Base-by-base conservation (phyloP, 2,329 filamentous ascomycete species). In the Bipolaris victoriae region DNA sequence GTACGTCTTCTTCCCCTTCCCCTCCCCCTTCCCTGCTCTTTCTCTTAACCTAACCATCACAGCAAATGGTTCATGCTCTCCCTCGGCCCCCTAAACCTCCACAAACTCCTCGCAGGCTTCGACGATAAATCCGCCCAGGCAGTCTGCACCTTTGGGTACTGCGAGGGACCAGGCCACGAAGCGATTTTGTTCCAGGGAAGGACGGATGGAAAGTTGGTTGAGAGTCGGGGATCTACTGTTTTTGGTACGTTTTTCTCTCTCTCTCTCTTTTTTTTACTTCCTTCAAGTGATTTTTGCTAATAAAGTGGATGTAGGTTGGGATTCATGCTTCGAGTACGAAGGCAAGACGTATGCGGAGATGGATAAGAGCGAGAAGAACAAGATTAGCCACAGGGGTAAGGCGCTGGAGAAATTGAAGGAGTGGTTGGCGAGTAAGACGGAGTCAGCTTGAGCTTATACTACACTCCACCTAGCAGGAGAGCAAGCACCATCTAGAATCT, bases 81-180 rank as follows among this genome's bases (percentile, higher is more conserved):
- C 29, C 83, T 97, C 56, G 95, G 95, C 54, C 91, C 92, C 64
- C 81, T 89, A 47, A 90, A 95, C 13, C 83, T 99, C 57, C 96
- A 97, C 79, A 95, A 94, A 74, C 85, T 99, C 62, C 87, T 99
- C 39, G 88, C 88, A 50, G 92, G 89, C 6, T 97, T 97, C 75
- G 83, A 90, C 26, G 91, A 99, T 79, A 97, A 97, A 78, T 90
- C 89, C 43, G 92, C 92, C 43, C 88, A 96, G 78, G 94, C 95
- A 16, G 90, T 99, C 44, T 97, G 94, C 79, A 99, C 95, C 0
- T 99, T 99, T 78, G 95, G 88, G 22, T 97, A 96, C 79, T 95
- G 87, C 52, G 84, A 88, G 62, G 95, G 94, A 0, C 95, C 93
- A 4, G 93, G 91, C 2, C 83, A 91, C 51, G 87, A 96, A 71